Conservation (phyloP, 2,329 filamentous ascomycete species). For the Fusarium verrucosum region DNA sequence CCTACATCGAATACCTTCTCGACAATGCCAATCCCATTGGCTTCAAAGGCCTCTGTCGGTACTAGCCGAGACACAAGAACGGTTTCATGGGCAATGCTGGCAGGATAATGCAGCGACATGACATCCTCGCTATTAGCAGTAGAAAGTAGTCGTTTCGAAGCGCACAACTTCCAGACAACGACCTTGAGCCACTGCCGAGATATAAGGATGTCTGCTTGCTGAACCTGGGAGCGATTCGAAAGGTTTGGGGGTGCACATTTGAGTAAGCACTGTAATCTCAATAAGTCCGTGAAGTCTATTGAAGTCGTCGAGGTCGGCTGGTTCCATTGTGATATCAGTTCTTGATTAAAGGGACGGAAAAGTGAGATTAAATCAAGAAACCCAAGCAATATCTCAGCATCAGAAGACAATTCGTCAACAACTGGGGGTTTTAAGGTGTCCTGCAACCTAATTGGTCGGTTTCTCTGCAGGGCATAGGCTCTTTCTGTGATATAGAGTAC, state of each 20-base stretch:
- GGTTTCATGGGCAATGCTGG: conserved; percentile 40
- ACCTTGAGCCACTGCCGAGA: conserved; percentile 44
- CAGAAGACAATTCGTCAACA: conserved; percentile 12
- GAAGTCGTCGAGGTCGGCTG: not conserved
- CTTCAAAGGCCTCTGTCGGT: conserved; percentile 44
- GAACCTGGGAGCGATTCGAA: conserved; percentile 21
- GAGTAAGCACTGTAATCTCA: conserved; percentile 20
- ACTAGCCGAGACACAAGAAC: conserved; percentile 38
- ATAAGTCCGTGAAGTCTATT: conserved; percentile 4
- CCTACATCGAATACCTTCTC: conserved; percentile 50
- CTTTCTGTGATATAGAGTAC: conserved; percentile 49
- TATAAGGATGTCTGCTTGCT: conserved; percentile 42
- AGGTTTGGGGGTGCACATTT: conserved; percentile 15
- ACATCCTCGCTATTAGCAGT: conserved; percentile 26
- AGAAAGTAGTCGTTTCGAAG: conserved; percentile 33
- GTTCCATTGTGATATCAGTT: conserved; percentile 46
- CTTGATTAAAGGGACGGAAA: conserved; percentile 41
- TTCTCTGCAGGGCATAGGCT: conserved; percentile 46
- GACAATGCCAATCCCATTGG: conserved; percentile 47
- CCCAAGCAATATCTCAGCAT: conserved; percentile 44
- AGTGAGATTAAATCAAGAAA: conserved; percentile 47
- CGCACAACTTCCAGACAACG: conserved; percentile 44
- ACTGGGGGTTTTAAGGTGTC: conserved; percentile 37
- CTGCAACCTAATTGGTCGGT: conserved; percentile 44
- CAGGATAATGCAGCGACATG: conserved; percentile 44